phyloP scores from a whole-genome alignment of 352 stramenopile genomes.

The Bremia lactucae region DNA sequence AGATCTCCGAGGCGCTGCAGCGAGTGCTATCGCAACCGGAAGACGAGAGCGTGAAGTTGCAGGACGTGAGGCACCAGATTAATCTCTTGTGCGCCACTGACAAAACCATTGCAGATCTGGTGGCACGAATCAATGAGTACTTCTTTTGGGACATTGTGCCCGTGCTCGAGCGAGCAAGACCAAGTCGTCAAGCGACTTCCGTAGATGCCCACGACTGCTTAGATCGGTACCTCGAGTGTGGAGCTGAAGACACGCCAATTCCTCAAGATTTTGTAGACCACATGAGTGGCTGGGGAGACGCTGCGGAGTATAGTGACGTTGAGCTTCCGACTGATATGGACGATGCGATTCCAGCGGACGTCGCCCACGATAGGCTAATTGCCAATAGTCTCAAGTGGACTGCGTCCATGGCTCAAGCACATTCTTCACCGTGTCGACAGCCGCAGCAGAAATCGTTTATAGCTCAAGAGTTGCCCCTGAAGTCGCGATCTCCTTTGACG shows the following conservation, averaged over 20 bases:
- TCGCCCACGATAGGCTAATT: conserved; percentile 15
- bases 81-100: conserved; percentile 14
- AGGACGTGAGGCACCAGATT: conserved; percentile 7
- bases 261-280: conserved; percentile 25
- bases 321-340: conserved; percentile 4
- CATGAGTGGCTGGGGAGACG: conserved; percentile 24
- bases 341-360: conserved; percentile 3
- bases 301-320: conserved; percentile 2
- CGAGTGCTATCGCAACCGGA: neutral
- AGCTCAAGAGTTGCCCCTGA: neutral
- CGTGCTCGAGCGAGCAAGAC: conserved; percentile 13
- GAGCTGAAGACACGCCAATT: conserved; percentile 11
- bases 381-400: conserved; percentile 11
- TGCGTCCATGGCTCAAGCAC: conserved; percentile 6
- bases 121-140: conserved; percentile 14
- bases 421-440: neutral
- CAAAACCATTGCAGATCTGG: conserved; percentile 10
- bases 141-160: conserved; percentile 21
- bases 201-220: conserved; percentile 15
- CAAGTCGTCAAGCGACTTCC: neutral
- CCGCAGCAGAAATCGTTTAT: neutral
- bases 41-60: neutral
- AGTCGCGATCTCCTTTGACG: too few relatives aligned
- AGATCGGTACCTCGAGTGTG: conserved; percentile 22
- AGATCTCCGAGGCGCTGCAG: conserved; percentile 10